phyloP scores from a whole-genome alignment of 73 alveolate genomes.

The Blepharisma japonicum region DNA sequence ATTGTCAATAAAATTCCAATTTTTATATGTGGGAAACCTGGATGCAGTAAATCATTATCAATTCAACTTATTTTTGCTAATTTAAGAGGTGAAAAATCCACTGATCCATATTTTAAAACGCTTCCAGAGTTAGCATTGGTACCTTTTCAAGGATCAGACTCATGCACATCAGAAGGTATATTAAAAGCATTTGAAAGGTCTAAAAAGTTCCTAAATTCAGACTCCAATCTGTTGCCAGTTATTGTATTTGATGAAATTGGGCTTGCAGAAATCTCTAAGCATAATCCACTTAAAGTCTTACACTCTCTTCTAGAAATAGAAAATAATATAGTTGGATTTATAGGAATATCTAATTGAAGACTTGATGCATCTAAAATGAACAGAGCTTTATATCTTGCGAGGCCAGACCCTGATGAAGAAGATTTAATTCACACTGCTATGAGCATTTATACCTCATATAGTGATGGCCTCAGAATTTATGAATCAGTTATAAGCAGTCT shows the following conservation, averaged over 20 bases:
- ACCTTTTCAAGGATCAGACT: slow-evolving; percentile 52
- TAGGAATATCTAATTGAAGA: slow-evolving; percentile 77
- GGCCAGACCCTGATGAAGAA: slow-evolving; percentile 30
- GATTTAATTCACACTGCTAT: slow-evolving; percentile 24
- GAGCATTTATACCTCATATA: background rate
- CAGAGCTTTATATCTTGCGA: slow-evolving; percentile 40
- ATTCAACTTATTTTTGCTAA: slow-evolving; percentile 51
- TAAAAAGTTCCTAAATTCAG: background rate
- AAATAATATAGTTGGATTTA: slow-evolving; percentile 49
- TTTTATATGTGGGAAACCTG: slow-evolving; percentile 78
- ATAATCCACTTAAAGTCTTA: slow-evolving; percentile 77
- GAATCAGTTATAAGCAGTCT: background rate
- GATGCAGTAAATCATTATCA: slow-evolving; percentile 73
- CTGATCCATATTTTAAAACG: slow-evolving; percentile 30
- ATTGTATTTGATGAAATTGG: slow-evolving; percentile 83
- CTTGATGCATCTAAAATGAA: slow-evolving; percentile 73
- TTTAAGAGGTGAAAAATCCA: slow-evolving; percentile 54
- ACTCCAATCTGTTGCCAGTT: slow-evolving; percentile 27
- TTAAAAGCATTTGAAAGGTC: slow-evolving; percentile 26
- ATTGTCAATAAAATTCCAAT: slow-evolving; percentile 58
- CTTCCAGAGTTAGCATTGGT: slow-evolving; percentile 25
- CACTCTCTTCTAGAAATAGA: slow-evolving; percentile 64
- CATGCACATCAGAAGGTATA: slow-evolving; percentile 49
- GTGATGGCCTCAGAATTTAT: background rate
- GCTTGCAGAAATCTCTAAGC: slow-evolving; percentile 63